Base-by-base conservation (phyloP, 208 protist species). In the Trichomonas gallinae region DNA sequence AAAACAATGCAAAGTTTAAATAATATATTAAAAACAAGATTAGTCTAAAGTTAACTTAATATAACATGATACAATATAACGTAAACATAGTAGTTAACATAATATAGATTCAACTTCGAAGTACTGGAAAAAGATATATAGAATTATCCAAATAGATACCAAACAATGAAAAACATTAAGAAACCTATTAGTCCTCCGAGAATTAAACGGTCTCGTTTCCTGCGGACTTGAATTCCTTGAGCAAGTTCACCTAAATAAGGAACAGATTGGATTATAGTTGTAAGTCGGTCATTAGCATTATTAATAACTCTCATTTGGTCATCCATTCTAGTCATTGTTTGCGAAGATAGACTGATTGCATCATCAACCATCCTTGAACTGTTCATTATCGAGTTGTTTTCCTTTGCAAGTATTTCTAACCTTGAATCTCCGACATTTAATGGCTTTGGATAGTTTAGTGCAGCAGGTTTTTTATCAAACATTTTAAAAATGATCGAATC, bases 151-250 rank as follows among this genome's bases (percentile, higher is more conserved):
- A 93, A 93, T 17, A 93, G 26, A 38, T 93, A 93, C 87, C 87
- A 93, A 93, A 93, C 87, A 38, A 42, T 48, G 26, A 93, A 93
- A 38, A 93, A 93, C 87, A 93, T 93, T 4, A 93, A 38, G 51
- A 93, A 93, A 6, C 87, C 87, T 38, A 93, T 93, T 21, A 93
- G 15, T 9, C 87, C 34, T 58, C 87, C 87, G 36, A 93, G 87
- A 38, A 93, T 51, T 23, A 93, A 38, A 21, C 87, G 9, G 31
- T 93, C 87, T 51, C 44, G 26, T 38, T 51, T 93, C 4, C 87
- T 48, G 48, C 34, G 48, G 8, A 93, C 87, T 93, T 93, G 44
- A 38, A 93, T 93, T 93, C 44, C 44, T 42, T 23, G 26, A 38
- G 87, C 44, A 42, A 93, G 26, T 40, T 48, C 17, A 2, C 87